These are phyloP conservation scores for Microstroma glucosiphilum DNA, from an alignment of 1,284 basidiomycete genomes.

Conservation along the genomic window DNA sequence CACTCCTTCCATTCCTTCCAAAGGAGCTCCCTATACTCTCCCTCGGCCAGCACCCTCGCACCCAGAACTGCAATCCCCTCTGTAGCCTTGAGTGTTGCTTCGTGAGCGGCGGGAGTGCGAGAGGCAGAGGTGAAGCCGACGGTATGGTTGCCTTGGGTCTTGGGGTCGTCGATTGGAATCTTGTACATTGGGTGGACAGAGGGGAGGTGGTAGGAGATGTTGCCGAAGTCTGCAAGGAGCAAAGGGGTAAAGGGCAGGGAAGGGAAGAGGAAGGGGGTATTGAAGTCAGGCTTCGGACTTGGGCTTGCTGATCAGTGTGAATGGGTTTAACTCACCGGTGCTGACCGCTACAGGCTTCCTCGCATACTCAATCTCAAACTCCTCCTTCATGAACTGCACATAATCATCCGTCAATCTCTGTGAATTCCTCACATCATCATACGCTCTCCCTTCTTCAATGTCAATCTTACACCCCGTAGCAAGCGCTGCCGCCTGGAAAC, in stretches of 20 bases:
- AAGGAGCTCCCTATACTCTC: slow-evolving; percentile 40
- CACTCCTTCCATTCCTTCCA: slow-evolving; percentile 28
- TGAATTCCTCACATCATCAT: slow-evolving; percentile 48
- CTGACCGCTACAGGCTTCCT: slow-evolving; percentile 7
- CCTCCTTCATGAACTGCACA: slow-evolving; percentile 44
- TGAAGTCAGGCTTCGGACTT: background rate
- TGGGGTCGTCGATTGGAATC: slow-evolving; percentile 40
- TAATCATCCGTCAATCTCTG: slow-evolving; percentile 27
- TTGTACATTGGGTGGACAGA: slow-evolving; percentile 48
- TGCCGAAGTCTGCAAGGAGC: slow-evolving; percentile 37
- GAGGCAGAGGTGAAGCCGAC: slow-evolving; percentile 36
- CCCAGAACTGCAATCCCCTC: slow-evolving; percentile 49
- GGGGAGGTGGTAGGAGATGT: slow-evolving; percentile 50
- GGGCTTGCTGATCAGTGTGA: background rate
- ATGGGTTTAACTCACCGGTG: slow-evolving; percentile 6
- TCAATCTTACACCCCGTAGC: slow-evolving; percentile 65
- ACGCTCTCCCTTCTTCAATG: slow-evolving; percentile 48
- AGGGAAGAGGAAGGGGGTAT: background rate
- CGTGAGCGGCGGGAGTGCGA: slow-evolving; percentile 34
- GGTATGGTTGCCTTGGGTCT: slow-evolving; percentile 49
- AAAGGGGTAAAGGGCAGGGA: background rate
- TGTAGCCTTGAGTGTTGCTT: slow-evolving; percentile 48
- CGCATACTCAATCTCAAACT: slow-evolving; percentile 28
- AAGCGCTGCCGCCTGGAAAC: slow-evolving; percentile 67
- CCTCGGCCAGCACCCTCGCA: slow-evolving; percentile 48